Evolutionary conservation across 768 basidiomycete genomes (phyloP).

Genomic region (Suillus spraguei): DNA sequence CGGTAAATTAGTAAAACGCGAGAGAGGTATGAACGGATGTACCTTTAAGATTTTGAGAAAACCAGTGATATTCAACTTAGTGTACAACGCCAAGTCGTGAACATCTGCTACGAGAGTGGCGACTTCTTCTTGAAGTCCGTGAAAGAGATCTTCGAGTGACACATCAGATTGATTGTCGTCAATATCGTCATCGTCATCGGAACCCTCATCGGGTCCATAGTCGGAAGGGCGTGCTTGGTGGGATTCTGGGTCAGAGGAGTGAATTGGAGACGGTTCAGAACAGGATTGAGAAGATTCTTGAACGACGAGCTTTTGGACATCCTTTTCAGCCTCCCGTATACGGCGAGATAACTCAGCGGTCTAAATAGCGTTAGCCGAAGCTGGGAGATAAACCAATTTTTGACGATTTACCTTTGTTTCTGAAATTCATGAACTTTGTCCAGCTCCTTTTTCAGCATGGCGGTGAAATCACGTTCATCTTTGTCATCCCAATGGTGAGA

Average conservation of each 20-base stretch:
- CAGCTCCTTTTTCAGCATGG: conserved; percentile 79
- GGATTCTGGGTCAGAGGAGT: conserved; percentile 53
- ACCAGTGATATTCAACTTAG: conserved; percentile 97
- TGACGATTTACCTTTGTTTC: conserved; percentile 62
- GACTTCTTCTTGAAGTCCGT: conserved; percentile 89
- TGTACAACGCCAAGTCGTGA: conserved; percentile 89
- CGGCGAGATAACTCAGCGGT: conserved; percentile 80
- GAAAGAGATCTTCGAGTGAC: conserved; percentile 84
- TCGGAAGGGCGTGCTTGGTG: conserved; percentile 48
- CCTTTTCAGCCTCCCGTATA: conserved; percentile 80
- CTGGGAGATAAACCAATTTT: neutral
- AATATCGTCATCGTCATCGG: conserved; percentile 51
- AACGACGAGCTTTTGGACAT: conserved; percentile 76
- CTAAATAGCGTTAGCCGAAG: conserved; percentile 37
- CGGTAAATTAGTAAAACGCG: conserved; percentile 2
- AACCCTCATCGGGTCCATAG: conserved; percentile 65
- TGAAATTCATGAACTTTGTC: conserved; percentile 97
- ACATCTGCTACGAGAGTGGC: conserved; percentile 93
- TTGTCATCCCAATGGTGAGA: conserved; percentile 66
- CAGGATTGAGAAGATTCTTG: conserved; percentile 42
- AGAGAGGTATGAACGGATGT: conserved; percentile 15
- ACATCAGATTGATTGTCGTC: conserved; percentile 60
- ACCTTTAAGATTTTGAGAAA: conserved; percentile 99
- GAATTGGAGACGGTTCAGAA: conserved; percentile 27
- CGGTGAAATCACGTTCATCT: conserved; percentile 84